phyloP scores from a whole-genome alignment of 1,284 basidiomycete species.

The Puccinia novopanici region DNA sequence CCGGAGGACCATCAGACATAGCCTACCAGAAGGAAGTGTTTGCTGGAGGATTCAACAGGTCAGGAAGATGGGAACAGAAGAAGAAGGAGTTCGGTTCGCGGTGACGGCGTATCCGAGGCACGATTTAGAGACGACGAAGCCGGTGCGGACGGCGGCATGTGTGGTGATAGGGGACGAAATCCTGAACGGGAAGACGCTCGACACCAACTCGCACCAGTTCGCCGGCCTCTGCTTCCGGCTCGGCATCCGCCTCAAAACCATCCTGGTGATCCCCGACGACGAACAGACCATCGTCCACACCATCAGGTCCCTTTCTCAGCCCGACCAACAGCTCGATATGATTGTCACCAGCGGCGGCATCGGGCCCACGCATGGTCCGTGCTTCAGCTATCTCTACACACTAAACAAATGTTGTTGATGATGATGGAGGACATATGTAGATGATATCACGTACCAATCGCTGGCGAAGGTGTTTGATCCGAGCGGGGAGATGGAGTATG shows the following conservation, averaged over 20 bases:
- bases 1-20: no score
- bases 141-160: conserved; percentile 72
- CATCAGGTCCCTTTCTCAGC: conserved; percentile 73
- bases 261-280: conserved; percentile 89
- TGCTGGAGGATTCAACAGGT: no score
- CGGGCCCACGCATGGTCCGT: conserved; percentile 60
- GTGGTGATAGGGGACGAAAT: conserved; percentile 81
- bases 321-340: conserved; percentile 74
- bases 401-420: no score
- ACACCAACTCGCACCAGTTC: conserved; percentile 70
- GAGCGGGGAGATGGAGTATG: conserved; percentile 66
- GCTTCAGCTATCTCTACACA: no score
- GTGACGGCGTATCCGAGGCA: conserved; percentile 67
- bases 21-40: no score
- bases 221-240: conserved; percentile 77
- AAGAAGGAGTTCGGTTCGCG: no score
- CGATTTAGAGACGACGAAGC: conserved; percentile 69
- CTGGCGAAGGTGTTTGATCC: conserved; percentile 77
- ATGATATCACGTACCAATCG: conserved; percentile 84
- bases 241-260: conserved; percentile 72
- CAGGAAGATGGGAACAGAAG: no score
- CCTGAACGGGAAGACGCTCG: conserved; percentile 81
- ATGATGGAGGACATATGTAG: conserved; percentile 34
- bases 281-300: conserved; percentile 86
- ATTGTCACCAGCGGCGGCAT: conserved; percentile 84